Evolutionary conservation across 805 yeast genomes (phyloP).

Genomic region (Sugiyamaella americana): DNA sequence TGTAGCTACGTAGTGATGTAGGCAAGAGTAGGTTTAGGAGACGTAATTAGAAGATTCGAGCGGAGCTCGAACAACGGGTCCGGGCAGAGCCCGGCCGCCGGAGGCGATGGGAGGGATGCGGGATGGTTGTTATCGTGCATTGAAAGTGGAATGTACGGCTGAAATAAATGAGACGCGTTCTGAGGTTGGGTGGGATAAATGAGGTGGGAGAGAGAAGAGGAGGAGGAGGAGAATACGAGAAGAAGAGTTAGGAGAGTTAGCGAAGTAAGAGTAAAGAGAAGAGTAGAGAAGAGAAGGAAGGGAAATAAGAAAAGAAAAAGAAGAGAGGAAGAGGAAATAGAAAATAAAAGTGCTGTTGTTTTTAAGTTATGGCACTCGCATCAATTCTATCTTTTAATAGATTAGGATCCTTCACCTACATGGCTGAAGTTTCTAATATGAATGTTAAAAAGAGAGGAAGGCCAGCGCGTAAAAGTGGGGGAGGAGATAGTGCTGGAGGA

Average conservation of each 20-base stretch:
- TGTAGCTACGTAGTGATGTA: no score
- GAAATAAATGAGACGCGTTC: not conserved
- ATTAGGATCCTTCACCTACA: not conserved
- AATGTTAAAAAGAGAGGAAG: no score
- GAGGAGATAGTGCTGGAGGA: not conserved
- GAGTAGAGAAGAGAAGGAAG: not conserved
- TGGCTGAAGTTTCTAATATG: no score
- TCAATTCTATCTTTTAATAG: not conserved
- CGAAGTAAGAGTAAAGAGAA: not conserved
- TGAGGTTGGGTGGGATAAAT: not conserved
- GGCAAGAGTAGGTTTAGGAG: no score
- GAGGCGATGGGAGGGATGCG: no score
- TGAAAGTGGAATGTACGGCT: not conserved
- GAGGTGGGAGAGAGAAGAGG: not conserved
- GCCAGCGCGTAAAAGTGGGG: no score
- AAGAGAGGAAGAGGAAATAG: not conserved
- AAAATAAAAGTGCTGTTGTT: not conserved
- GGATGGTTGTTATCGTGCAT: not conserved
- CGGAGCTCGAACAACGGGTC: no score
- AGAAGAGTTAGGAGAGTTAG: not conserved
- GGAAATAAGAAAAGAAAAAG: not conserved
- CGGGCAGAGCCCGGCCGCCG: no score
- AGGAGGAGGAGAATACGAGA: not conserved
- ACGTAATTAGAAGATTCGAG: no score
- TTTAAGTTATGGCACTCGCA: not conserved